Evolutionary conservation across 1,284 basidiomycete genomes (phyloP).

Genomic region (Flammula alnicola): DNA sequence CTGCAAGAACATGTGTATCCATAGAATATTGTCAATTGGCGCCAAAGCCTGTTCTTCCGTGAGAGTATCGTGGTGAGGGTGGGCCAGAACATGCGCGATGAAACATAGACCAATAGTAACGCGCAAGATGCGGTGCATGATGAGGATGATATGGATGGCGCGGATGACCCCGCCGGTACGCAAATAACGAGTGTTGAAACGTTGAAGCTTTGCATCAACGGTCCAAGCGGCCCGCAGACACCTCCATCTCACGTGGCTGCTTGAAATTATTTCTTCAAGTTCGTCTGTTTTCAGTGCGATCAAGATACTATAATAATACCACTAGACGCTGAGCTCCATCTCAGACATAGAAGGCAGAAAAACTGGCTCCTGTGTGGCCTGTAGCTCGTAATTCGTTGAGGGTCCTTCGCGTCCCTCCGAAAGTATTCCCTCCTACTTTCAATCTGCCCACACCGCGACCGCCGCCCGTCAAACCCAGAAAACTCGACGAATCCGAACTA

Average conservation of each 20-base stretch:
- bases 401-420: neutral
- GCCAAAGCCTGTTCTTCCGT: slow-evolving; percentile 66
- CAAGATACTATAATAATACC: neutral
- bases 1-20: slow-evolving; percentile 81
- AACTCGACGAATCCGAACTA: neutral
- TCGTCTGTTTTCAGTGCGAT: neutral
- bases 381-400: neutral
- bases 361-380: slow-evolving; percentile 11
- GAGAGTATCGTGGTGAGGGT: slow-evolving; percentile 64
- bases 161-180: slow-evolving; percentile 2
- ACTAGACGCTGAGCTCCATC: neutral
- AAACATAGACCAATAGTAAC: slow-evolving; percentile 13
- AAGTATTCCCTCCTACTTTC: neutral
- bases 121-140: slow-evolving; percentile 11
- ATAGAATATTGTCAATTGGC: slow-evolving; percentile 79
- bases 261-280: too few relatives aligned
- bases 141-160: neutral
- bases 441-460: neutral
- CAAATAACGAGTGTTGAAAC: neutral
- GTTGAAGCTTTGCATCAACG: too few relatives aligned
- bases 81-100: slow-evolving; percentile 41
- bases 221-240: too few relatives aligned
- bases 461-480: neutral
- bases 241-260: too few relatives aligned
- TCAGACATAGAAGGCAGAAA: slow-evolving; percentile 3